Evolutionary conservation across 192 early-diverging fungal genomes (phyloP), one percentile per base, ranked within the genome.

Genomic region (Umbelopsis vinacea): DNA sequence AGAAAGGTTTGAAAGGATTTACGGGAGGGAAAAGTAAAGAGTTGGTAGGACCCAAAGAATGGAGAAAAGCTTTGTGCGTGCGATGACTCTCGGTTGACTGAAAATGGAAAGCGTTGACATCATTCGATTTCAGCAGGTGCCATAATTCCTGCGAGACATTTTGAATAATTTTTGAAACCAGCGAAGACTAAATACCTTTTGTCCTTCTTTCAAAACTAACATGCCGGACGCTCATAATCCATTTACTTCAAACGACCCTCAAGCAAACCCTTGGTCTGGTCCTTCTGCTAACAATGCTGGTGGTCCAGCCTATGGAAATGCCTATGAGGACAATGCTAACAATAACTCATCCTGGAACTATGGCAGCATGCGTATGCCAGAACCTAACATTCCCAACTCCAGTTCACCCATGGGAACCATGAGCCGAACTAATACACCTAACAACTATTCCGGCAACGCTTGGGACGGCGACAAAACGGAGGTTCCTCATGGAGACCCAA

Each of bases 361-460:
- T 63, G 57, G 57, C 33, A 63, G 57, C 35, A 63, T 63, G 57
- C 71, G 69, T 52, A 74, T 74, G 70, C 72, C 72, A 7, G 71
- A 73, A 43, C 72, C 73, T 17, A 46, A 57, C n/a, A 17, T 71
- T 12, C 71, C 71, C 57, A 52, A 8, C 26, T 10, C 38, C 60
- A 66, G 45, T 53, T 11, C 46, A 29, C 66, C 52, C 6, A 24
- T 74, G 40, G 52, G 24, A 11, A 37, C 46, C 14, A 71, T 66
- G 70, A 10, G 67, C 15, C 63, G 71, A 37, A 70, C 68, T 24
- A 75, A 70, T 22, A 75, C 69, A 24, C 46, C 68, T 52, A 22
- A 55, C 46, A 38, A 23, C 45, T 70, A 67, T 21, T 33, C 50
- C 17, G 38, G 24, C 26, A 66, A 52, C 45, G 66, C 70, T 21